Base-by-base conservation (phyloP, 495 filamentous ascomycete genomes). In the Daldinia grandis region DNA sequence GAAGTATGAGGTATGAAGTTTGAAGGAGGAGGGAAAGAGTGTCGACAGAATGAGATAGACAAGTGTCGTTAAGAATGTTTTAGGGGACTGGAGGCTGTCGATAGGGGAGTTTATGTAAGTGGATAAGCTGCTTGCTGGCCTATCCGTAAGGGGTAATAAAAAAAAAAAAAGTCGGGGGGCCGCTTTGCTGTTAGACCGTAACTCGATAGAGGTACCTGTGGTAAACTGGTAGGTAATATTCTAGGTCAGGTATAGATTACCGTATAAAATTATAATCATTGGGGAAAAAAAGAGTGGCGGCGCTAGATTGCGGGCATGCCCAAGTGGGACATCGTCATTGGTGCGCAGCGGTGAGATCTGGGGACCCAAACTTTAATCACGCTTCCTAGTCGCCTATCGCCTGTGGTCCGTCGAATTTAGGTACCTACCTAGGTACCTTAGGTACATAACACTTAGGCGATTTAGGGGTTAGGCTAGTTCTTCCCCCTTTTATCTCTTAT, bases 281-380 rank as follows among this genome's bases (percentile, higher is more conserved):
- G 25, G 44, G 44, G n/a, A 58, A 40, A 66, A 67, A 62, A 67
- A 67, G 59, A 67, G 58, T 64, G 64, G 63, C 58, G 63, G 64
- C 59, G 55, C 66, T 66, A 50, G 63, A 55, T 66, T 66, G 69
- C 64, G 54, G 64, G 69, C 69, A 68, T 72, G 69, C 27, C 56
- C 49, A 64, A 60, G 69, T 72, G 69, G 69, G 64, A 64, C 54
- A 53, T 51, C 60, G 64, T 68, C 64, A 72, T 72, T 72, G 69
- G 69, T 72, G 64, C 69, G 69, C 69, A 64, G 69, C 69, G 64
- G 69, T 72, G 69, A 72, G 69, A 68, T 72, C 69, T 68, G 69
- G 64, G 60, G 64, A 53, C 24, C 49, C 24, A 66, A 71, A 72
- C 69, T 66, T 54, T 72, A 72, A 67, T 59, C 58, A 66, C 44